Evolutionary conservation across 441 rosid species (phyloP).

Genomic region (Arabidopsis hybrid): DNA sequence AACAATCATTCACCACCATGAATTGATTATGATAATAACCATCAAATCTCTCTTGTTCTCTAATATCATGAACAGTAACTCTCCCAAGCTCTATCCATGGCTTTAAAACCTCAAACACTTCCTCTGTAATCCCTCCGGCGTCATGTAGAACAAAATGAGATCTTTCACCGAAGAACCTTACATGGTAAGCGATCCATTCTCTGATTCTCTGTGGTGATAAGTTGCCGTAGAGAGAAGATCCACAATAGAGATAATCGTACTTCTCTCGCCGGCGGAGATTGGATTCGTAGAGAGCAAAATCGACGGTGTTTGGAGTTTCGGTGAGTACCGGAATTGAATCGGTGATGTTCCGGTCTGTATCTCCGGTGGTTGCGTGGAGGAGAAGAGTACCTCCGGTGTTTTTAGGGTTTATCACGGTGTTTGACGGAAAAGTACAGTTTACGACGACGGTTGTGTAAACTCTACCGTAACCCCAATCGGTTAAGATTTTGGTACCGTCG

Average conservation of each 20-base stretch:
- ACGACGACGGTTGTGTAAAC: slow-evolving; percentile 86
- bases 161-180: slow-evolving; percentile 65
- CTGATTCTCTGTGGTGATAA: slow-evolving; percentile 79
- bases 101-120: slow-evolving; percentile 74
- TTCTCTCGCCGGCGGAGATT: slow-evolving; percentile 44
- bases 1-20: slow-evolving; percentile 89
- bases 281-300: slow-evolving; percentile 47
- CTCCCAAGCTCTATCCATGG: slow-evolving; percentile 94
- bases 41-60: slow-evolving; percentile 85
- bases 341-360: slow-evolving; percentile 59
- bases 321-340: slow-evolving; percentile 61
- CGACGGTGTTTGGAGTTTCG: slow-evolving; percentile 53
- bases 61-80: slow-evolving; percentile 75
- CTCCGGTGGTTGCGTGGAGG: slow-evolving; percentile 69
- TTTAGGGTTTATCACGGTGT: slow-evolving; percentile 53
- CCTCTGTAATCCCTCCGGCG: slow-evolving; percentile 80
- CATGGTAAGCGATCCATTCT: slow-evolving; percentile 90
- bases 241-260: slow-evolving; percentile 85
- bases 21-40: slow-evolving; percentile 94
- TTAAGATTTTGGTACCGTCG: slow-evolving; percentile 62
- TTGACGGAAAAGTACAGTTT: slow-evolving; percentile 68
- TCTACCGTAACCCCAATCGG: slow-evolving; percentile 95
- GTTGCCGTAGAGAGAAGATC: slow-evolving; percentile 80
- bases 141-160: slow-evolving; percentile 90
- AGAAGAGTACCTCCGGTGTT: slow-evolving; percentile 76